Conservation (phyloP, 1,284 basidiomycete genomes). For the Xerocomus minutiporus region DNA sequence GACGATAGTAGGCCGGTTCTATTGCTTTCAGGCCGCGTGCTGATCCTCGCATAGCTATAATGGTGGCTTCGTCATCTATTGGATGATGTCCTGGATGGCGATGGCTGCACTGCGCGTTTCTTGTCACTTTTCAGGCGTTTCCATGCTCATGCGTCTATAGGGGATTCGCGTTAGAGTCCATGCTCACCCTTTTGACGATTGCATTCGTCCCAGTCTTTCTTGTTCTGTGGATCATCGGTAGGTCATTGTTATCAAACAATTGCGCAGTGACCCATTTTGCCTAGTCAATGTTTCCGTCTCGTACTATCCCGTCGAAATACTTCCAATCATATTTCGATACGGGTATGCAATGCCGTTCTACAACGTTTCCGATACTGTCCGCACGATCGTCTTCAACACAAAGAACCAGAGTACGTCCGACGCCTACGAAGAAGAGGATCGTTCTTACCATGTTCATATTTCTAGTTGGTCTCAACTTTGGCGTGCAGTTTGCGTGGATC, state of each 20-base stretch:
- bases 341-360: slow-evolving; percentile 73
- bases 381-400: slow-evolving; percentile 66
- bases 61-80: slow-evolving; percentile 68
- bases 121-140: neutral
- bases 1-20: slow-evolving; percentile 37
- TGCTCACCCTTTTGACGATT: slow-evolving; percentile 52
- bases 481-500: slow-evolving; percentile 54
- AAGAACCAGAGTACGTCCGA: slow-evolving; percentile 50
- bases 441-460: slow-evolving; percentile 5
- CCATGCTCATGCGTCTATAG: slow-evolving; percentile 24
- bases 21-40: neutral
- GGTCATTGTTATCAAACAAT: slow-evolving; percentile 11
- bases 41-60: slow-evolving; percentile 36
- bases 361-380: slow-evolving; percentile 55
- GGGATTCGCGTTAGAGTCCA: slow-evolving; percentile 60
- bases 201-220: slow-evolving; percentile 58
- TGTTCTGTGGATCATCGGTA: slow-evolving; percentile 64
- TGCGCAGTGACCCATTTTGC: neutral
- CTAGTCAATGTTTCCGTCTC: slow-evolving; percentile 66
- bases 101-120: slow-evolving; percentile 53
- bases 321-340: slow-evolving; percentile 63
- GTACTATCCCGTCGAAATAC: slow-evolving; percentile 59
- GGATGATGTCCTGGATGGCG: slow-evolving; percentile 65
- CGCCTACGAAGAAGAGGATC: neutral
- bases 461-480: slow-evolving; percentile 57